phyloP scores from a whole-genome alignment of 2,329 filamentous ascomycete genomes.

The Bipolaris oryzae region DNA sequence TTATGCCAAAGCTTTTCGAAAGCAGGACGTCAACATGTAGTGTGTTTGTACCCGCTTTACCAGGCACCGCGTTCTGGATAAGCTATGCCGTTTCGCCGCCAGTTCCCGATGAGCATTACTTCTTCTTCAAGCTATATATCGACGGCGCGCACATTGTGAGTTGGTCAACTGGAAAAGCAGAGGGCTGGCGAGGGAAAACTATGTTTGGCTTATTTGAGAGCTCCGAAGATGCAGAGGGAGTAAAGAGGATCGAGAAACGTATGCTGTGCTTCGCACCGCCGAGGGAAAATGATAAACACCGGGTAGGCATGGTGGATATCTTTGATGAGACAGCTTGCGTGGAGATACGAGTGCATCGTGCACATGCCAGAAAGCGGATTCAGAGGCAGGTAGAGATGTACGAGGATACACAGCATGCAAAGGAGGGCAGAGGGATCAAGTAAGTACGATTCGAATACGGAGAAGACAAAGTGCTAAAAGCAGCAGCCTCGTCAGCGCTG shows the following conservation, averaged over 20 bases:
- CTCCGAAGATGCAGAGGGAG: constrained; percentile 35
- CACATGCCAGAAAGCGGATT: constrained; percentile 49
- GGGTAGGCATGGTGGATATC: constrained; percentile 17
- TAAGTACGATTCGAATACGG: constrained; percentile 21
- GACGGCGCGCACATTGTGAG: constrained; percentile 48
- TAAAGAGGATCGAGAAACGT: constrained; percentile 49
- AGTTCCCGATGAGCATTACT: constrained; percentile 41
- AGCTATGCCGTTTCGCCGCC: constrained; percentile 45
- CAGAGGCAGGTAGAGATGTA: constrained; percentile 37
- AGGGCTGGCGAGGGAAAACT: constrained; percentile 53
- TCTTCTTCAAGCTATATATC: constrained; percentile 56
- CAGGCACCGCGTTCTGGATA: constrained; percentile 54
- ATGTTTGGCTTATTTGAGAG: constrained; percentile 53
- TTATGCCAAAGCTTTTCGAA: constrained; percentile 22
- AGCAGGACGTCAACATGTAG: constrained; percentile 38
- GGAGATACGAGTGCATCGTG: constrained; percentile 52
- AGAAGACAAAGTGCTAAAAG: constrained; percentile 18
- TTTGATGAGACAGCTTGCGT: constrained; percentile 41
- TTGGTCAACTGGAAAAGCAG: constrained; percentile 53
- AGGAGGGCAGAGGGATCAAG: constrained; percentile 34
- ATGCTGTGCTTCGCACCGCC: constrained; percentile 48
- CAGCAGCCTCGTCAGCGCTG: constrained; percentile 46
- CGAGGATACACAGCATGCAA: constrained; percentile 27
- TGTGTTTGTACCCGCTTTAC: constrained; percentile 45
- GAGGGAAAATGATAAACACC: background rate